phyloP scores from a whole-genome alignment of 148 eudicot genomes.

The Rhododendron vialii region DNA sequence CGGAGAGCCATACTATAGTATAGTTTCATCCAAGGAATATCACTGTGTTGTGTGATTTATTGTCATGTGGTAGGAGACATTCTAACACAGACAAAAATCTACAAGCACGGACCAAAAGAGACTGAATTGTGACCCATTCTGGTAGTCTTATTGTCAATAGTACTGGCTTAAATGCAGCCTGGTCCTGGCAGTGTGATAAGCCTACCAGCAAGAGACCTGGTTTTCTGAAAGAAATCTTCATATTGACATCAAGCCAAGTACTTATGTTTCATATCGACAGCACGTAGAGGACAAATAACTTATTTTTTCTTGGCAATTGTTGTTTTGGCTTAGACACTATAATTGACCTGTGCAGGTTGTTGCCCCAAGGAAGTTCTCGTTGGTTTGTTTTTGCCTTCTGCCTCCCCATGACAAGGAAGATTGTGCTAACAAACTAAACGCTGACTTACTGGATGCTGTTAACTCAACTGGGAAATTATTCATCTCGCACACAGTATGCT shows the following conservation, averaged over 20 bases:
- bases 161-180: not conserved
- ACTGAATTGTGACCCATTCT: not conserved
- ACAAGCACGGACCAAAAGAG: not conserved
- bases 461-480: constrained; percentile 79
- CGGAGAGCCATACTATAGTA: not conserved
- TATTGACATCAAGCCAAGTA: not conserved
- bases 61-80: not conserved
- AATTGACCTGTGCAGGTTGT: constrained; percentile 49
- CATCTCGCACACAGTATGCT: constrained; percentile 78
- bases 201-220: not conserved
- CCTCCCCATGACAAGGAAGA: constrained; percentile 38
- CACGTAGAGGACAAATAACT: not conserved
- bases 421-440: constrained; percentile 55
- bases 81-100: not conserved
- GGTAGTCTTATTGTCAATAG: not conserved
- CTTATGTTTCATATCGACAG: not conserved
- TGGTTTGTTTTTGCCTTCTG: constrained; percentile 81
- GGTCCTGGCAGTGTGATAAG: not conserved
- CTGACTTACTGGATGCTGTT: constrained; percentile 65
- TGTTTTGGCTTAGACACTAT: constrained; percentile 5
- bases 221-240: not conserved
- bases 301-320: not conserved
- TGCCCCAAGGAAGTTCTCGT: constrained; percentile 65
- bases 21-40: not conserved
- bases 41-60: not conserved